Evolutionary conservation across 2,329 filamentous ascomycete species (phyloP).

Genomic region (Curvularia sp.): DNA sequence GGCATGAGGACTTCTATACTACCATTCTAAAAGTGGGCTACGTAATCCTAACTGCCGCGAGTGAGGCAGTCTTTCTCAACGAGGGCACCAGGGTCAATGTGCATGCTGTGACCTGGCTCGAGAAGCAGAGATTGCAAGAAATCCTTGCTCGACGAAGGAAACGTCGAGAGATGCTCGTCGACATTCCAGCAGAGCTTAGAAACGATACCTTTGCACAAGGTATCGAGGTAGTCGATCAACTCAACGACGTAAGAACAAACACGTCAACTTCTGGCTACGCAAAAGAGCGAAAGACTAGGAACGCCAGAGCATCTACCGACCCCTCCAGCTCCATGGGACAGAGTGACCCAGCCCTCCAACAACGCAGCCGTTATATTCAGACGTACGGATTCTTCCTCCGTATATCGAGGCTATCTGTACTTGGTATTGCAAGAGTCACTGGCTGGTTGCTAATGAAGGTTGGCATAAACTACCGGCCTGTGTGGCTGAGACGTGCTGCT

Average conservation of each 20-base stretch:
- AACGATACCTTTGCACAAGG: constrained; percentile 51
- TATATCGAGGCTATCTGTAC: constrained; percentile 71
- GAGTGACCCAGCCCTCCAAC: constrained; percentile 74
- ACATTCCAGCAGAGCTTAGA: constrained; percentile 54
- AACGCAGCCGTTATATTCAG: constrained; percentile 79
- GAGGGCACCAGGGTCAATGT: constrained; percentile 81
- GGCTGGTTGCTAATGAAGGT: constrained; percentile 64
- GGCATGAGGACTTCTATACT: constrained; percentile 95
- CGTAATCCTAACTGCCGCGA: constrained; percentile 87
- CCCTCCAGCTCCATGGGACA: constrained; percentile 38
- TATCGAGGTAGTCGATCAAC: constrained; percentile 42
- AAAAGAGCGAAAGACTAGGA: constrained; percentile 70
- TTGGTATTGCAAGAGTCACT: constrained; percentile 64
- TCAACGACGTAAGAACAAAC: constrained; percentile 47
- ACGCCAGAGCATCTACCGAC: constrained; percentile 35
- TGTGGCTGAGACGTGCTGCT: constrained; percentile 67
- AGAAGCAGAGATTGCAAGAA: constrained; percentile 83
- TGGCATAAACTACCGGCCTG: constrained; percentile 68
- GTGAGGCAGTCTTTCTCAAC: constrained; percentile 93
- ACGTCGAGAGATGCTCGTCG: constrained; percentile 46
- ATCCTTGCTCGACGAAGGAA: constrained; percentile 63
- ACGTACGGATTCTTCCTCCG: constrained; percentile 77
- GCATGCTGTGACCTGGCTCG: constrained; percentile 84
- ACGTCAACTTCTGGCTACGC: constrained; percentile 62
- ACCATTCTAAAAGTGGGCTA: constrained; percentile 87